Evolutionary conservation across 192 early-diverging fungal species (phyloP).

Genomic region (Umbelopsis ramanniana): DNA sequence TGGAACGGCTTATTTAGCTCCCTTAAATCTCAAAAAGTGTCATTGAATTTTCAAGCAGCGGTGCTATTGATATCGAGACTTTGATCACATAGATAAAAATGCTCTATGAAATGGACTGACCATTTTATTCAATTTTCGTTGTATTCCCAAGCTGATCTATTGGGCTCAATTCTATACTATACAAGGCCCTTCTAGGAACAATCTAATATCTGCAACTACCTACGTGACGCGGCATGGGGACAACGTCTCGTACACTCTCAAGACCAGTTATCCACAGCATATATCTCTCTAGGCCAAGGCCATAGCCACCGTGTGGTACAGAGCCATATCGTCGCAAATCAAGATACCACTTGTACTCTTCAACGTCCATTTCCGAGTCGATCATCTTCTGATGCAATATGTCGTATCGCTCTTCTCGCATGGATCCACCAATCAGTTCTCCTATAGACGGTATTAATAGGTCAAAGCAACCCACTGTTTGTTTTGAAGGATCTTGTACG

Average conservation of each 20-base stretch:
- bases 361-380: conserved; percentile 56
- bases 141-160: background rate
- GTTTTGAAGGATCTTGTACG: conserved; percentile 43
- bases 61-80: too few species aligned
- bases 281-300: conserved; percentile 88
- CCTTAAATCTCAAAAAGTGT: too few species aligned
- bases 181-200: background rate
- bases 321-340: conserved; percentile 83
- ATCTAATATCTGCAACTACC: conserved; percentile 57
- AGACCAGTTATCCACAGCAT: conserved; percentile 79
- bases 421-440: conserved; percentile 83
- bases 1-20: too few species aligned
- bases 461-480: conserved; percentile 83
- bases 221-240: conserved; percentile 55
- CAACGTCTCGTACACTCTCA: conserved; percentile 78
- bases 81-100: too few species aligned
- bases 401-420: conserved; percentile 75
- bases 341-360: conserved; percentile 85
- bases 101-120: too few species aligned
- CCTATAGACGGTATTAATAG: conserved; percentile 83
- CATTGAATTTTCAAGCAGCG: too few species aligned
- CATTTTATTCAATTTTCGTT: too few species aligned
- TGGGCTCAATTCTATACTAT: background rate
- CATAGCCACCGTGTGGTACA: conserved; percentile 88
- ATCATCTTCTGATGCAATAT: conserved; percentile 58